phyloP scores from a whole-genome alignment of 805 yeast species.

The Nakazawaea wickerhamii region DNA sequence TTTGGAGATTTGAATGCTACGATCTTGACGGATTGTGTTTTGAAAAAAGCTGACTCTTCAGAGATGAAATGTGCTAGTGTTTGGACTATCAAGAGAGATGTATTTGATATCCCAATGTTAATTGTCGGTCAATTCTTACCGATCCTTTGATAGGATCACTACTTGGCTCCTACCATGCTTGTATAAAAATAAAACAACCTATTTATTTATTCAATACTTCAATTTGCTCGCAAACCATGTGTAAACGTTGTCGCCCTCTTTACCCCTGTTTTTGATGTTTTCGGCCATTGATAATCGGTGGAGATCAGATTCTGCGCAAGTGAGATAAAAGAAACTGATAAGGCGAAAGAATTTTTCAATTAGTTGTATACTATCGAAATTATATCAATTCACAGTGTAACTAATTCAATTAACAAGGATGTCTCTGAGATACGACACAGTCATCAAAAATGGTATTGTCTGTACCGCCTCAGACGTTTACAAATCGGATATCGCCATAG shows the following conservation, averaged over 20 bases:
- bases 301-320: not conserved
- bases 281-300: not conserved
- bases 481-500: slow-evolving; percentile 12
- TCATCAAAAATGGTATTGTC: slow-evolving; percentile 10
- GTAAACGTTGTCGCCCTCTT: not conserved
- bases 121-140: slow-evolving; percentile 80
- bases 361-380: no score
- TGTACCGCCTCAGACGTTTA: slow-evolving; percentile 12
- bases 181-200: no score
- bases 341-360: not conserved
- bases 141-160: slow-evolving; percentile 28
- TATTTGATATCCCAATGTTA: slow-evolving; percentile 79
- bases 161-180: no score
- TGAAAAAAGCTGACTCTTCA: slow-evolving; percentile 32
- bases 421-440: slow-evolving; percentile 5
- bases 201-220: no score
- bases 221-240: no score
- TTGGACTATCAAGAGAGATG: slow-evolving; percentile 82
- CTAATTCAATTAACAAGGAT: not conserved
- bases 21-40: slow-evolving; percentile 45
- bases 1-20: slow-evolving; percentile 58
- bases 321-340: not conserved
- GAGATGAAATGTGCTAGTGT: slow-evolving; percentile 60
- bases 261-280: not conserved
- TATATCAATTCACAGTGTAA: not conserved